These are phyloP conservation scores for Pecoramyces ruminantium DNA, from an alignment of 192 early-diverging fungal genomes.

Conservation along the genomic window DNA sequence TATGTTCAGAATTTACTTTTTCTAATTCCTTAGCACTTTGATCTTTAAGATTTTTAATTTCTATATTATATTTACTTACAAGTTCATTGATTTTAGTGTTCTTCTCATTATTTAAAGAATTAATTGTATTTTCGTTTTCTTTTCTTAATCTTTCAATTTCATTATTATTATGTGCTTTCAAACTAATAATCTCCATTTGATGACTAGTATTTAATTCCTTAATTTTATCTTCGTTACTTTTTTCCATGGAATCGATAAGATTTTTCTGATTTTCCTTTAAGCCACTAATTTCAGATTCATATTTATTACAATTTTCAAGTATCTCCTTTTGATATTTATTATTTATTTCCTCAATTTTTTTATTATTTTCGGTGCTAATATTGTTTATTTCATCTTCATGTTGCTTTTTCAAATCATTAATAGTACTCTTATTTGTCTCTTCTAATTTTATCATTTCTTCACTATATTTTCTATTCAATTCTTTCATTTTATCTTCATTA, in stretches of 20 bases:
- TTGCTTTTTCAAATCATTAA: neutral
- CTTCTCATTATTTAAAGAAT: neutral
- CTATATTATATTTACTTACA: neutral
- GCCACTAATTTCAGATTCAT: neutral
- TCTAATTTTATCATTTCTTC: neutral
- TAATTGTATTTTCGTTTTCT: neutral
- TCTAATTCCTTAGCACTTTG: neutral
- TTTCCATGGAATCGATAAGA: neutral
- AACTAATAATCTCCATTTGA: neutral
- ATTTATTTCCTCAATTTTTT: neutral
- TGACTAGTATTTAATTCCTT: neutral
- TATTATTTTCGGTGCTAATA: neutral
- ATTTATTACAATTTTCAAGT: neutral
- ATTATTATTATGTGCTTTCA: neutral
- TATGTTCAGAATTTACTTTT: neutral
- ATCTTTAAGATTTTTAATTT: neutral
- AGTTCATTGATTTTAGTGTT: neutral
- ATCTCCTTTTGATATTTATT: neutral
- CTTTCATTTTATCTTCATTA: neutral
- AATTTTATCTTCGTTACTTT: neutral
- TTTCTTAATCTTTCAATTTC: neutral
- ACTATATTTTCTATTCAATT: neutral
- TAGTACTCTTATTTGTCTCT: neutral
- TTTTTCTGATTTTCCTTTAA: neutral
- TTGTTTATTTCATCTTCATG: neutral